Evolutionary conservation across 2,329 filamentous ascomycete species (phyloP), one percentile per base, ranked within the genome.

Genomic region (Curvularia hawaiiensis): DNA sequence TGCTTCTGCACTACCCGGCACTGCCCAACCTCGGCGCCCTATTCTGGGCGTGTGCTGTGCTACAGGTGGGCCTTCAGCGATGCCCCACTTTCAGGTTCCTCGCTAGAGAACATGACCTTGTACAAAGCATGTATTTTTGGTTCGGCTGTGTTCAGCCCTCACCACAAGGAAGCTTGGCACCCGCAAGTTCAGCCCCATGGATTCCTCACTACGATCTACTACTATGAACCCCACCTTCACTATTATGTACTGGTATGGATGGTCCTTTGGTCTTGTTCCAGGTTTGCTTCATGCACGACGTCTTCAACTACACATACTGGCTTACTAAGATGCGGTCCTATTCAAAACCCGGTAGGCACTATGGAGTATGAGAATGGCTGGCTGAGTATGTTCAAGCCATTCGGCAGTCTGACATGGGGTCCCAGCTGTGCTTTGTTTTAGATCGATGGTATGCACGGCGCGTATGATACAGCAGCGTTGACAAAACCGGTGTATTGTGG

Each of bases 101-200:
- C 55, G 45, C 18, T 44, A 11, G 24, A 56, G 30, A 31, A 35
- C 28, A 51, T 26, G 35, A 48, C 54, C 45, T 63, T 44, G 44
- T 52, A 48, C 41, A 54, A 58, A 50, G 41, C 52, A 53, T 22
- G 50, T 67, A 61, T 67, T 67, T 60, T 56, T 44, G 59, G 65
- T 48, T 47, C 53, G 54, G 58, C 59, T 64, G 59, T 52, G 50
- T 54, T 60, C 61, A 66, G 63, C 55, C 43, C 50, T 47, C 26
- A 28, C 50, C 47, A 62, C 50, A 50, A 30, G 18, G 28, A 40
- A 30, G 59, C 60, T 59, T 65, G 61, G 63, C 54, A 44, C 54
- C 51, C 51, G 52, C 61, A 51, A 58, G 45, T 50, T 62, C 58
- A 61, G 62, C 63, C 56, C 52, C 41, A 31, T 26, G 22, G 46